These are phyloP conservation scores for Lasiodiplodia hormozganensis DNA, from an alignment of 2,329 filamentous ascomycete genomes.

Conservation along the genomic window DNA sequence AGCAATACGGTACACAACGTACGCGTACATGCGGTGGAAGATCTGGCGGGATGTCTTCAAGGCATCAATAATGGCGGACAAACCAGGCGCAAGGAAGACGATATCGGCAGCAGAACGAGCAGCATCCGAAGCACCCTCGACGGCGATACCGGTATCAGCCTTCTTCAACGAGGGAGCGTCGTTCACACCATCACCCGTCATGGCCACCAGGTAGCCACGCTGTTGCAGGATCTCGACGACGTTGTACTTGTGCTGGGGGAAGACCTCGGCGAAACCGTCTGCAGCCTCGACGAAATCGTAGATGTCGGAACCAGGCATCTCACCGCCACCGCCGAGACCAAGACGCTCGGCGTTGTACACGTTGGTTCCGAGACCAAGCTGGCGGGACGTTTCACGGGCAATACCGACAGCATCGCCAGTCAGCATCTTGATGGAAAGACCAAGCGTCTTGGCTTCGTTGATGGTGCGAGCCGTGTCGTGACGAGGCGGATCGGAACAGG, in stretches of 20 bases:
- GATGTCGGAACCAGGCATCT: slow-evolving; percentile 92
- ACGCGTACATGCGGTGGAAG: slow-evolving; percentile 96
- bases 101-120: slow-evolving; percentile 92
- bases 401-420: slow-evolving; percentile 95
- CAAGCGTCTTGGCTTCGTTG: slow-evolving; percentile 85
- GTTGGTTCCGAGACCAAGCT: slow-evolving; percentile 90
- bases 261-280: slow-evolving; percentile 93
- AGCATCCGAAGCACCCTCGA: slow-evolving; percentile 90
- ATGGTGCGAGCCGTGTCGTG: slow-evolving; percentile 91
- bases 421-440: slow-evolving; percentile 94
- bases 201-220: slow-evolving; percentile 91
- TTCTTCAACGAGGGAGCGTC: slow-evolving; percentile 92
- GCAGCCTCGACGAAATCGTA: slow-evolving; percentile 96
- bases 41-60: slow-evolving; percentile 93
- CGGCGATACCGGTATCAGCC: slow-evolving; percentile 95
- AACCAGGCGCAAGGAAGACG: slow-evolving; percentile 89
- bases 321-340: slow-evolving; percentile 86
- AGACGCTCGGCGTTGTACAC: slow-evolving; percentile 94
- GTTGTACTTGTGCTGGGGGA: slow-evolving; percentile 94
- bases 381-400: slow-evolving; percentile 87
- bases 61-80: slow-evolving; percentile 90
- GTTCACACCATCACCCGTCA: slow-evolving; percentile 97
- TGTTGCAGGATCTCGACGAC: slow-evolving; percentile 93
- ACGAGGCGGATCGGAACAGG: slow-evolving; percentile 88
- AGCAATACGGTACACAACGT: slow-evolving; percentile 94